Evolutionary conservation across 768 basidiomycete genomes (phyloP).

Genomic region (Gyrodon lividus): DNA sequence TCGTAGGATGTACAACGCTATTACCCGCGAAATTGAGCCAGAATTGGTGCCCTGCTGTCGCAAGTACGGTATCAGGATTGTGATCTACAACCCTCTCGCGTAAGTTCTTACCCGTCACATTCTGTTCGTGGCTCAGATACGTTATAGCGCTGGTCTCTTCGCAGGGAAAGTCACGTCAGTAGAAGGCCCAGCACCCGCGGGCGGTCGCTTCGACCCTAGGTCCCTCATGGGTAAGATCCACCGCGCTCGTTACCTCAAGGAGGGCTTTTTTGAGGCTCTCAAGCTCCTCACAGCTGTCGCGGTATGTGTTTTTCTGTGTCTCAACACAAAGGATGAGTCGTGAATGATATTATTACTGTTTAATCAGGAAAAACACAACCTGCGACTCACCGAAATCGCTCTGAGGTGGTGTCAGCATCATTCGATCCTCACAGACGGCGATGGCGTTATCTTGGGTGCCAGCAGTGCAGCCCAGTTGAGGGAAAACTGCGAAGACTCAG

Average conservation of each 20-base stretch:
- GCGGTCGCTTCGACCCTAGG: slow-evolving; percentile 42
- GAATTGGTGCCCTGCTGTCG: slow-evolving; percentile 57
- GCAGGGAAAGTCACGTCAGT: slow-evolving; percentile 48
- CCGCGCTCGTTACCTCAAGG: slow-evolving; percentile 43
- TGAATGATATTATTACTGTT: background rate
- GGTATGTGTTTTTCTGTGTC: slow-evolving; percentile 27
- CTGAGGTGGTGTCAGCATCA: slow-evolving; percentile 65
- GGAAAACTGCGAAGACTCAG: slow-evolving; percentile 44
- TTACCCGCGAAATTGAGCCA: slow-evolving; percentile 46
- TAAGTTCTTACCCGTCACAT: slow-evolving; percentile 15
- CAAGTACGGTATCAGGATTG: slow-evolving; percentile 56
- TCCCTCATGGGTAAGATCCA: slow-evolving; percentile 43
- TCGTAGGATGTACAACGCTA: slow-evolving; percentile 45
- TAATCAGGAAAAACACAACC: slow-evolving; percentile 40
- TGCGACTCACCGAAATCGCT: slow-evolving; percentile 54
- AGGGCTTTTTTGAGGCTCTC: slow-evolving; percentile 44
- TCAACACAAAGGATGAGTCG: no score
- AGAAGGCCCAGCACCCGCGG: slow-evolving; percentile 30
- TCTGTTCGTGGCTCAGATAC: background rate
- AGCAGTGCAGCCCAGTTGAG: slow-evolving; percentile 44
- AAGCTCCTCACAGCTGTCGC: slow-evolving; percentile 39
- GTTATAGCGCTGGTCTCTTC: slow-evolving; percentile 11
- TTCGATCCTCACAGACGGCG: slow-evolving; percentile 39
- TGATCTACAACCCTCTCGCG: slow-evolving; percentile 57
- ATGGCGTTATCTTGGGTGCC: slow-evolving; percentile 51